Evolutionary conservation across 139 green algal genomes (phyloP).

Genomic region (Zygnema circumcarinatum): DNA sequence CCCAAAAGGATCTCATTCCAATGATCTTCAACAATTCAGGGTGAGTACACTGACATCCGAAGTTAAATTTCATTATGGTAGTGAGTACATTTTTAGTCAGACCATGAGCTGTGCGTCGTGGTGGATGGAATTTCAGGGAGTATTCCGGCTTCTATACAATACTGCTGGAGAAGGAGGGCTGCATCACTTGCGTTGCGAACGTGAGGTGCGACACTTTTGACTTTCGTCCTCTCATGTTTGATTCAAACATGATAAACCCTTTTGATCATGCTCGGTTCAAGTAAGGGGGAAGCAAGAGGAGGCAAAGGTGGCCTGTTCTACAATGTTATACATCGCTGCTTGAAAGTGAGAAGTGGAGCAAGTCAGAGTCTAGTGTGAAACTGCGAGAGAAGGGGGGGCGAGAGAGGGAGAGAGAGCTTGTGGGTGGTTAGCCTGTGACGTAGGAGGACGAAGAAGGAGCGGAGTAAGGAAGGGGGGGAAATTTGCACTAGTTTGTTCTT

Average conservation of each 20-base stretch:
- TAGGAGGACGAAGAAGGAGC: no score
- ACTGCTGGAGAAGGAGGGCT: constrained; percentile 45
- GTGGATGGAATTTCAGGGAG: constrained; percentile 25
- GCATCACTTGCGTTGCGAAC: constrained; percentile 50
- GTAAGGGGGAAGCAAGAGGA: no score
- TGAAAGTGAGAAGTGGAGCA: no score
- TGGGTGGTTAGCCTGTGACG: not conserved
- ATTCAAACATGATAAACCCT: no score
- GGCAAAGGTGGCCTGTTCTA: no score
- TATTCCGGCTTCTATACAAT: constrained; percentile 60
- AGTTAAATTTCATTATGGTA: no score
- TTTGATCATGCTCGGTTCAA: no score
- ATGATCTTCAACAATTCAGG: constrained; percentile 55
- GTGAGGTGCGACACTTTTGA: constrained; percentile 41
- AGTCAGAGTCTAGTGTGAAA: no score
- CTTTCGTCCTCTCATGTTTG: not conserved
- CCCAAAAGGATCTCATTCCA: constrained; percentile 63
- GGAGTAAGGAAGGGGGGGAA: not conserved
- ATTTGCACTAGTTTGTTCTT: not conserved
- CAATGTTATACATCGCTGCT: no score
- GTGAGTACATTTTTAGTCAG: no score
- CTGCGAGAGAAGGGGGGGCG: not conserved
- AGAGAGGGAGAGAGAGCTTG: not conserved
- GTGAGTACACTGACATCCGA: no score
- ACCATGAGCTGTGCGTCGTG: not conserved